These are phyloP conservation scores for Amoeboradix gromovi DNA, from an alignment of 371 early-diverging fungal species.

Conservation along the genomic window DNA sequence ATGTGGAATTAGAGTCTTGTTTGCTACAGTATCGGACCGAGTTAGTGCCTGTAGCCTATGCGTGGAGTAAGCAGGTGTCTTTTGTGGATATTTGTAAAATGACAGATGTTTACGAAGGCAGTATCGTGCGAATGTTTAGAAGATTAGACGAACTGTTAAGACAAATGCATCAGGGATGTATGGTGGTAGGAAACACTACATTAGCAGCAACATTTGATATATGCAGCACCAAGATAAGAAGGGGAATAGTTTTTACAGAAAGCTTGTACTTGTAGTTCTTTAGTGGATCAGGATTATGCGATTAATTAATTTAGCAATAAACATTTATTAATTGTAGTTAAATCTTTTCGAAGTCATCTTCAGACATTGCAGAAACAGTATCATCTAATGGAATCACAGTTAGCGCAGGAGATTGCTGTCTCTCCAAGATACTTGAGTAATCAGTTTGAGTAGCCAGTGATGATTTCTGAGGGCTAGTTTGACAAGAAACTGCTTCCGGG, in stretches of 20 bases:
- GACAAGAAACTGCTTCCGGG: no score
- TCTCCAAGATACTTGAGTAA: no score
- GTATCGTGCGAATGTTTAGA: slow-evolving; percentile 75
- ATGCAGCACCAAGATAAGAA: slow-evolving; percentile 65
- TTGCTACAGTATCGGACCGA: slow-evolving; percentile 51
- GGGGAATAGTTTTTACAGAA: slow-evolving; percentile 96
- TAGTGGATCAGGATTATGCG: no score
- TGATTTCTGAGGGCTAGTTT: no score
- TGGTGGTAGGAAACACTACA: slow-evolving; percentile 86
- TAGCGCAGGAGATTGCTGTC: no score
- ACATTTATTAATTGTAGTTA: no score
- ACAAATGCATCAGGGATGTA: slow-evolving; percentile 80
- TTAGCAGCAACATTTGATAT: slow-evolving; percentile 81
- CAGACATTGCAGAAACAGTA: not conserved
- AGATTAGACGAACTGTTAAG: slow-evolving; percentile 84
- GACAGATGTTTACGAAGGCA: slow-evolving; percentile 92
- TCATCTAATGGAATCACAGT: not conserved
- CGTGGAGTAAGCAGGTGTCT: slow-evolving; percentile 36
- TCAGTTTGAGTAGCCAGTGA: no score
- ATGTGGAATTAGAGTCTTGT: slow-evolving; percentile 38
- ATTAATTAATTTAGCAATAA: no score
- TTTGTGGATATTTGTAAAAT: slow-evolving; percentile 84
- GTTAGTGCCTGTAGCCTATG: slow-evolving; percentile 87
- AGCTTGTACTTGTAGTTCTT: slow-evolving; percentile 69
- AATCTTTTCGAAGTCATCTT: no score